Conservation (phyloP, 2,329 filamentous ascomycete species). For the Blastomyces emzantsi region DNA sequence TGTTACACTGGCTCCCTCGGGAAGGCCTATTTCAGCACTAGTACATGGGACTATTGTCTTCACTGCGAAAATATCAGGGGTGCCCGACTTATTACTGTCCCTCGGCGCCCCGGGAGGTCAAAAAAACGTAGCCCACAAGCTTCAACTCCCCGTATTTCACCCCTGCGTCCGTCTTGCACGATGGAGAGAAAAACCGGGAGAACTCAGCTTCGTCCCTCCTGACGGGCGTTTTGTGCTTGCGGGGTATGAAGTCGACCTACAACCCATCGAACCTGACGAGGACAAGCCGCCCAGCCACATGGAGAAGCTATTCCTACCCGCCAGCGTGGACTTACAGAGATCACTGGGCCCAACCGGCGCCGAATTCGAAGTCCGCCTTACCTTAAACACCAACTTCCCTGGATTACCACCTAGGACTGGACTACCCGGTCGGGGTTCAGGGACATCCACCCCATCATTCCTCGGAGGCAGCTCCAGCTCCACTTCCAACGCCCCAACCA, state of each 20-base stretch:
- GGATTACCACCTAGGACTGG: slow-evolving; percentile 32
- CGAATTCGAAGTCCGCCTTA: slow-evolving; percentile 81
- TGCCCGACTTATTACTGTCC: slow-evolving; percentile 78
- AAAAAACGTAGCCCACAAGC: slow-evolving; percentile 61
- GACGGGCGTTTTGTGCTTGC: slow-evolving; percentile 90
- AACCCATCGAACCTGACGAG: slow-evolving; percentile 59
- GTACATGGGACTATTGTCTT: slow-evolving; percentile 91
- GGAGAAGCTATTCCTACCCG: slow-evolving; percentile 68
- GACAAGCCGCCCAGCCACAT: slow-evolving; percentile 45
- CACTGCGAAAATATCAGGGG: slow-evolving; percentile 86
- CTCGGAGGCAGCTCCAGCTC: slow-evolving; percentile 44
- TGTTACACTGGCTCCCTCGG: slow-evolving; percentile 84
- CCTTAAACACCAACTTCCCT: slow-evolving; percentile 58
- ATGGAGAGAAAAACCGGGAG: slow-evolving; percentile 82
- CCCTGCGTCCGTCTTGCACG: slow-evolving; percentile 84
- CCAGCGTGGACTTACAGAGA: slow-evolving; percentile 72
- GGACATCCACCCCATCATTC: slow-evolving; percentile 42
- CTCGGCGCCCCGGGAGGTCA: slow-evolving; percentile 75
- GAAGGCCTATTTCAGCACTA: slow-evolving; percentile 74
- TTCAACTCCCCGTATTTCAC: slow-evolving; percentile 90
- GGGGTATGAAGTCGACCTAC: slow-evolving; percentile 85
- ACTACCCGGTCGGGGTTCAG: slow-evolving; percentile 36
- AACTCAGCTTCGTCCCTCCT: slow-evolving; percentile 91
- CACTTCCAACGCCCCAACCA: slow-evolving; percentile 48
- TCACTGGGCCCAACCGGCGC: slow-evolving; percentile 63